phyloP scores from a whole-genome alignment of 108 stramenopile genomes.

The Epithemia pelagica region DNA sequence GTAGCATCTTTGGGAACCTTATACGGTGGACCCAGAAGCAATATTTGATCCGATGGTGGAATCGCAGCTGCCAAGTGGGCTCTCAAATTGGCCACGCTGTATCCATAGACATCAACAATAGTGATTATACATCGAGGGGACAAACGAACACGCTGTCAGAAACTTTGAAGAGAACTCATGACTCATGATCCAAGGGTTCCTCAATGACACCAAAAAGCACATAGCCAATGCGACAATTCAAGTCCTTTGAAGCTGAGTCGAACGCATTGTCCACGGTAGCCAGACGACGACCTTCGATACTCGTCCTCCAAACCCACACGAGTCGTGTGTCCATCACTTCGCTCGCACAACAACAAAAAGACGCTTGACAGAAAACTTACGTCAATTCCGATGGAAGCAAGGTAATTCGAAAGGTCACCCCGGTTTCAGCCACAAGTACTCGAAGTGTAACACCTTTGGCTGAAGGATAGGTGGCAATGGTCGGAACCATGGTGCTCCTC shows the following conservation, averaged over 20 bases:
- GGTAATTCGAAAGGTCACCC: slow-evolving; percentile 45
- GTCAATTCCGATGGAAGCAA: slow-evolving; percentile 47
- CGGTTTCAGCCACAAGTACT: slow-evolving; percentile 56
- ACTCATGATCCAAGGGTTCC: too few species aligned
- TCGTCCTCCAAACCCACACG: slow-evolving; percentile 5
- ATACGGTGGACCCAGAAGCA: slow-evolving; percentile 74
- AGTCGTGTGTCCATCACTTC: slow-evolving; percentile 1
- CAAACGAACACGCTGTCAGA: slow-evolving; percentile 3
- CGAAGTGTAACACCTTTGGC: slow-evolving; percentile 19
- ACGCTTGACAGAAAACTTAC: too few species aligned
- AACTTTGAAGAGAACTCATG: not conserved
- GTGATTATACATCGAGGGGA: slow-evolving; percentile 5
- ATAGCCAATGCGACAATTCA: too few species aligned
- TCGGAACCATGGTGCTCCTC: too few species aligned
- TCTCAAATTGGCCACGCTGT: slow-evolving; percentile 63
- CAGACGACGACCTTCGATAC: too few species aligned
- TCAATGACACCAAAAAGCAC: too few species aligned
- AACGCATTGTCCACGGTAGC: too few species aligned
- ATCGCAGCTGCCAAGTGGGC: slow-evolving; percentile 64
- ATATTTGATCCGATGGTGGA: slow-evolving; percentile 67
- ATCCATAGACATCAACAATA: slow-evolving; percentile 6
- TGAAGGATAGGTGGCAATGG: too few species aligned
- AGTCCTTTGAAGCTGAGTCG: too few species aligned
- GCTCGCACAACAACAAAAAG: not conserved
- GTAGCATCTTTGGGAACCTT: slow-evolving; percentile 75